Conservation (phyloP, 352 stramenopile genomes). For the Phytophthora macrochlamydospora region DNA sequence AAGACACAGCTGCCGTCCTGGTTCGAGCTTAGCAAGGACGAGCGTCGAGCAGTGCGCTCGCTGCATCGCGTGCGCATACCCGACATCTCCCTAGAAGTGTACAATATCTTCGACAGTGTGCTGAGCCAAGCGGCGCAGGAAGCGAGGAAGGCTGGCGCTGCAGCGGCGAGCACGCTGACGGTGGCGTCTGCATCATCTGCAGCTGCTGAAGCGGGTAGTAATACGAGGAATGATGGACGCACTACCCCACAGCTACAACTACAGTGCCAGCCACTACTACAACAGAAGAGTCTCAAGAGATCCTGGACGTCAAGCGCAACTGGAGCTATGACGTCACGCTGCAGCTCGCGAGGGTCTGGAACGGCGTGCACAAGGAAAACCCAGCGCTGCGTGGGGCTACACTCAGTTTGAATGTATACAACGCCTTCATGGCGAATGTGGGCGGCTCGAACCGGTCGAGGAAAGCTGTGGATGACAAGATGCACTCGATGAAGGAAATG, state of each 20-base stretch:
- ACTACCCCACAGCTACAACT: neutral
- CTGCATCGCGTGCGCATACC: conserved; percentile 61
- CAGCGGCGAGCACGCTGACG: neutral
- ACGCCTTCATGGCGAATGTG: conserved; percentile 50
- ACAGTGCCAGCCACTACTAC: neutral
- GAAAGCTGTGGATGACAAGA: conserved; percentile 75
- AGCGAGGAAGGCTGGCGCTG: conserved; percentile 10
- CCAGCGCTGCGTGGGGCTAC: conserved; percentile 41
- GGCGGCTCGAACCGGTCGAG: conserved; percentile 54
- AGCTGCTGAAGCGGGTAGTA: neutral
- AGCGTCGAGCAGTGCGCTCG: conserved; percentile 53
- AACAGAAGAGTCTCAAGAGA: conserved; percentile 25
- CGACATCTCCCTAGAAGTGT: conserved; percentile 65
- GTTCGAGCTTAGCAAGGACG: conserved; percentile 65
- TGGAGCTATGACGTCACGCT: conserved; percentile 69
- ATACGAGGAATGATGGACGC: neutral
- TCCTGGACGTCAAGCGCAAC: conserved; percentile 55
- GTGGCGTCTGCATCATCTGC: neutral
- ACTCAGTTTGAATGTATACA: conserved; percentile 61
- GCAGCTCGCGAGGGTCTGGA: conserved; percentile 62
- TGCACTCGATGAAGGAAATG: conserved; percentile 84
- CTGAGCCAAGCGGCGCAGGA: conserved; percentile 34
- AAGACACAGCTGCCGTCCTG: conserved; percentile 41
- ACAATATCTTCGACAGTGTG: conserved; percentile 58
- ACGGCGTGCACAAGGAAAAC: conserved; percentile 35